Evolutionary conservation across 2,329 filamentous ascomycete species (phyloP).

Genomic region (Fusarium vanettenii): DNA sequence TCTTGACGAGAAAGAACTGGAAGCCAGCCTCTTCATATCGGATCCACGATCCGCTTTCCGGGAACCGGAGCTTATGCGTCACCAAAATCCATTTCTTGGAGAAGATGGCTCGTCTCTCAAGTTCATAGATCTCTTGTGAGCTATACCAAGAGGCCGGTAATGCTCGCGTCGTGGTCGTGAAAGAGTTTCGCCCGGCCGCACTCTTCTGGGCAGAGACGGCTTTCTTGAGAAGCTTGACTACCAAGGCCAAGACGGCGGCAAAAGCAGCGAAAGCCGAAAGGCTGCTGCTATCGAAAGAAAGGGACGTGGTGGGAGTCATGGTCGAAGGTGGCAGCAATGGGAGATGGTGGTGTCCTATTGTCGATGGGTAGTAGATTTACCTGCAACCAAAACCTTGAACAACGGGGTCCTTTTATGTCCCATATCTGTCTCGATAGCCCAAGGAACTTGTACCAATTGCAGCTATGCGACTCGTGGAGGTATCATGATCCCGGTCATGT

Average conservation of each 20-base stretch:
- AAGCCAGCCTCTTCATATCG: slow-evolving; percentile 64
- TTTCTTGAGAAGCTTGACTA: slow-evolving; percentile 38
- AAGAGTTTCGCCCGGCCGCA: background rate
- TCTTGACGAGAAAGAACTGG: slow-evolving; percentile 63
- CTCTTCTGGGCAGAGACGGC: slow-evolving; percentile 4
- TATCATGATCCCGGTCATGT: background rate
- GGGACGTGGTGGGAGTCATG: background rate
- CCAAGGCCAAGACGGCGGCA: slow-evolving; percentile 43
- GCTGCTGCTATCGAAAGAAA: background rate
- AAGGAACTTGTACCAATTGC: background rate
- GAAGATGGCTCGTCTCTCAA: slow-evolving; percentile 66
- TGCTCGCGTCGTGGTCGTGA: slow-evolving; percentile 42
- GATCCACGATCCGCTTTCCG: slow-evolving; percentile 65
- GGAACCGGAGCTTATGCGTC: slow-evolving; percentile 62
- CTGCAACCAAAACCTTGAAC: background rate
- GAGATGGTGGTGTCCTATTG: background rate
- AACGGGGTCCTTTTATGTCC: background rate
- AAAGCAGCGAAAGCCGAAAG: slow-evolving; percentile 34
- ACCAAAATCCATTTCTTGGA: slow-evolving; percentile 66
- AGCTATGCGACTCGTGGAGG: background rate
- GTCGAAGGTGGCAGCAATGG: background rate
- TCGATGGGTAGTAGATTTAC: background rate
- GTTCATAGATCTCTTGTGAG: slow-evolving; percentile 61
- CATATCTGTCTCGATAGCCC: background rate
- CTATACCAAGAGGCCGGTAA: slow-evolving; percentile 63